Base-by-base conservation (phyloP, 495 filamentous ascomycete species). In the Thermochaetoides thermophila region DNA sequence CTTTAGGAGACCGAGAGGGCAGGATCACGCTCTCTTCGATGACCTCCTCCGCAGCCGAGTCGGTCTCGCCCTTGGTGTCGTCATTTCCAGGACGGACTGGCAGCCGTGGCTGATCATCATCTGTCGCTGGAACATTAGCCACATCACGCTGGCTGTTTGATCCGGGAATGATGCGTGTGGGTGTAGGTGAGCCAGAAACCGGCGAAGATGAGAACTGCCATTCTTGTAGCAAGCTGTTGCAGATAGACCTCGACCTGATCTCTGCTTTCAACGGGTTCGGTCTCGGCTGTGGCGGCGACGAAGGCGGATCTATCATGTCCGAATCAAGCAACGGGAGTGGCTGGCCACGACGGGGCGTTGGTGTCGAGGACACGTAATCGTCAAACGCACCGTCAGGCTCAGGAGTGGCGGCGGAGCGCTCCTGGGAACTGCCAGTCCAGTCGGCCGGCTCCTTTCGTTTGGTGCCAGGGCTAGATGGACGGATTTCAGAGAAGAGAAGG, bases 321-420 rank as follows among this genome's bases (percentile, higher is more conserved):
- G 64, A 55, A 9, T 59, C 56, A 0, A 52, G 46, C 5, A 63
- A 51, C 7, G 53, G 35, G 11, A 51, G 32, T 11, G 52, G 37
- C 57, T 46, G 73, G 52, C 50, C 60, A 45, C 64, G 51, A 5
- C 63, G 52, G 6, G 83, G 82, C 0, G 84, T 91, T 1, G 84
- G 84, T 7, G 84, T 89, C n/a, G 81, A 91, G 3, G 71, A 72
- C 26, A 87, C 61, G 43, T 72, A 82, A 11, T 72, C 68, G 50
- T 79, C 69, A 48, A 74, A 53, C 10, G 31, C 38, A 3, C 34
- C 32, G 5, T 49, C 52, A 5, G 39, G 52, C 31, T 59, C 48
- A 5, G 63, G 63, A 1, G 63, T 67, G 0, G 54, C 27, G 8
- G 47, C 60, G n/a, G 44, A 43, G 3, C 43, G 37, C n/a, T n/a